Base-by-base conservation (phyloP, 805 yeast genomes). In the Cephaloascus fragrans region DNA sequence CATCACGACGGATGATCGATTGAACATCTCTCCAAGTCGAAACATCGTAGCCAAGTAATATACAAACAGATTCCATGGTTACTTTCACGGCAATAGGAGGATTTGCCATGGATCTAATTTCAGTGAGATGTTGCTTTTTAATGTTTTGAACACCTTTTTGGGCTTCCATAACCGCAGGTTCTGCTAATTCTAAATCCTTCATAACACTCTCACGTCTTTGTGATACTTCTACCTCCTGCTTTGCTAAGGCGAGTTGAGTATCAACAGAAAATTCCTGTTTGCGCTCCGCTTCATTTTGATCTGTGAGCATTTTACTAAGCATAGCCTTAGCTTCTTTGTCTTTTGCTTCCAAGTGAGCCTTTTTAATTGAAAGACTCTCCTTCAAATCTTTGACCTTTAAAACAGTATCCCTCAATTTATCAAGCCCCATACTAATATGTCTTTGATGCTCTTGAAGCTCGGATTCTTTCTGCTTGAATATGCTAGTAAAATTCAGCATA, bases 261-360 rank as follows among this genome's bases (percentile, higher is more conserved):
- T 77, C 83, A 3, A 83, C 61, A 0, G 96, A 85, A 5, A 93
- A 88, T 43, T 84, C 95, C 42, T 83, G 83, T 47, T 83, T 87
- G 45, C 96, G 67, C 53, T 90, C 97, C 0, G 97, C 90, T 48
- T 87, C 95, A 51, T 85, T 87, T 53, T 90, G 97, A 34, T 87
- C 94, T 1, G 69, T 59, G 12, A 90, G 69, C 84, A 90, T 86
- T 39, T 65, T 75, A 49, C 80, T 76, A 32, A 90, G 68, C 70
- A 86, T 83, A 19, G 59, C 58, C 41, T 75, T 71, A 0, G 96
- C 95, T 45, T 82, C 84, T 12, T 56, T 47, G 41, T 83, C 85
- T 44, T 88, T 90, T 0, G 31, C 39, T 17, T 55, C 53, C 23
- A 90, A 63, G 18, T 59, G 61, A 1, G 40, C 46, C 43, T 74